These are phyloP conservation scores for Asterionellopsis glacialis DNA, from an alignment of 108 stramenopile genomes.

Conservation along the genomic window DNA sequence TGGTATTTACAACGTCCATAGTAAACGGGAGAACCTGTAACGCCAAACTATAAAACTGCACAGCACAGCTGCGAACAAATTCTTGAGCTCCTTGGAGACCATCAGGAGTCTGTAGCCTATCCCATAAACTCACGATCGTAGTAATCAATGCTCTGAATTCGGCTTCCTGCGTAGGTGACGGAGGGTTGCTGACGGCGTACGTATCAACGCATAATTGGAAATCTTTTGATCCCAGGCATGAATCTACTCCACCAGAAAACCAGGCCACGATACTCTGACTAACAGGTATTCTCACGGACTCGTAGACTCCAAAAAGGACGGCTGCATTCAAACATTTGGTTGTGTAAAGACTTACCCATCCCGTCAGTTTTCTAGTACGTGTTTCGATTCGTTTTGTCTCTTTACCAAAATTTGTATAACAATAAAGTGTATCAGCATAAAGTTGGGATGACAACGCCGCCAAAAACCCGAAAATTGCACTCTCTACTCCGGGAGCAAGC, in stretches of 20 bases:
- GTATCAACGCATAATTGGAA: conserved; percentile 61
- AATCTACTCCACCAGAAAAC: conserved; percentile 60
- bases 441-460: conserved; percentile 64
- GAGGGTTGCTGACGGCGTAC: conserved; percentile 52
- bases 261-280: conserved; percentile 31
- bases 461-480: conserved; percentile 56
- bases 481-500: conserved; percentile 41
- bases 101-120: conserved; percentile 2
- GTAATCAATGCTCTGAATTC: conserved; percentile 45
- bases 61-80: neutral
- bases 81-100: neutral
- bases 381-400: conserved; percentile 44
- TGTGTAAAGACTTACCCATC: conserved; percentile 55
- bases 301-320: conserved; percentile 75
- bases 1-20: neutral
- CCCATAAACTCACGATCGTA: conserved; percentile 26
- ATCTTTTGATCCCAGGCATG: conserved; percentile 55
- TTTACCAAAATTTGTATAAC: conserved; percentile 51
- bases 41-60: neutral
- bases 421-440: conserved; percentile 64
- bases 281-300: conserved; percentile 46
- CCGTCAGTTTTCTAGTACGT: conserved; percentile 32
- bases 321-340: conserved; percentile 44
- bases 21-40: neutral
- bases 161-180: conserved; percentile 41